Evolutionary conservation across 2,329 filamentous ascomycete genomes (phyloP), one percentile per base, ranked within the genome.

Genomic region (Intubia oerlemansii): DNA sequence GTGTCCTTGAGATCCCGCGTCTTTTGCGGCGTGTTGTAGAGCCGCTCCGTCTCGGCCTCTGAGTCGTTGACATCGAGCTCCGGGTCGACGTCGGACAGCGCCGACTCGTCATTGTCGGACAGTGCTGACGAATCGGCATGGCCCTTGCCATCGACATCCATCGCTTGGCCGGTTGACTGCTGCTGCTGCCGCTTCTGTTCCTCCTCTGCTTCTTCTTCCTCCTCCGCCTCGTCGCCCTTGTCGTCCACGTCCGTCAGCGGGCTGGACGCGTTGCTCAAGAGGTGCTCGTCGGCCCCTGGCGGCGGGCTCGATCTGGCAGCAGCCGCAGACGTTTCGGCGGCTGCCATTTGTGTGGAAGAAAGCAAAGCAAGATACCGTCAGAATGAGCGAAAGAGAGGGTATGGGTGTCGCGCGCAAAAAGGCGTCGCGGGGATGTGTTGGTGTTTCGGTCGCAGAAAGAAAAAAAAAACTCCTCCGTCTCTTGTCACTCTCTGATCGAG

Each of bases 181-280:
- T 19, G 18, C 7, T 10, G 18, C 13, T 14, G 5, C 26, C 13
- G 18, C 18, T 28, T n/a, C 18, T 16, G 17, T 19, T 13, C n/a
- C n/a, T 20, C 9, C 18, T 19, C 19, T 6, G 21, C 10, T 5
- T 28, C 18, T 6, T 28, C 26, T 11, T 34, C 30, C 21, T 30
- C 20, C 2, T 39, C 42, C 5, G 37, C 35, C 19, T 39, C 39
- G 24, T 35, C 36, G 19, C 42, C 72, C 42, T 68, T 68, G 42
- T 91, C 79, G 44, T 84, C 82, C 32, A 91, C 78, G 42, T 93
- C 85, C 54, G 81, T 93, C 41, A 95, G 61, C 43, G 82, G 88
- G 50, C 85, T 95, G 22, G 84, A 93, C 30, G 77, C 61, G 46
- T 70, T 72, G 47, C 76, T 78, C n/a, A n/a, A n/a, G 42, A 72